Base-by-base conservation (phyloP, 1,139 yeast species). In the Diutina catenulata region DNA sequence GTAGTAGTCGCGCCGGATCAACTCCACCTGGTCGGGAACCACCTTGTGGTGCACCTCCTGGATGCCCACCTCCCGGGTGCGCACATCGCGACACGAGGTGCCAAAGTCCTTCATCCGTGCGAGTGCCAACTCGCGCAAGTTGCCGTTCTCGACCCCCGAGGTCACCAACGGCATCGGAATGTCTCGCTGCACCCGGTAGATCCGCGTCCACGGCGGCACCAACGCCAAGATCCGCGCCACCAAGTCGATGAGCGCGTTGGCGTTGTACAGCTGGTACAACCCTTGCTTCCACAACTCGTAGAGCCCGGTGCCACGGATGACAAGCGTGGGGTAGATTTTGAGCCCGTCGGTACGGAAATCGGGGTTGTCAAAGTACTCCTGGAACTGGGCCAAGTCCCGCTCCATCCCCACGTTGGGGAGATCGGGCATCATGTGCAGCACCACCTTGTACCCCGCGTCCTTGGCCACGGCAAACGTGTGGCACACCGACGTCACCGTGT, bases 391-490 rank as follows among this genome's bases (percentile, higher is more conserved):
- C 47, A 91, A 65, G 57, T 91, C 99, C 57, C 99, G 74, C 61
- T 91, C 98, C 95, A 88, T 84, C 13, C 98, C 98, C 40, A 91
- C 96, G 52, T 91, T 91, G 15, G 99, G 99, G 50, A 91, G 68
- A 66, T 91, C 98, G 15, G 99, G 99, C 99, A 91, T 91, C 99
- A 91, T 91, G 62, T 91, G 99, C 47, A 94, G 80, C 23, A 91
- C 98, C 39, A 91, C 94, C 59, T 91, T 91, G 61, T 88, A 91
- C 5, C 99, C 99, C 0, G 98, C 94, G 59, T 91, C 99, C 56
- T 91, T 91, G 19, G 98, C 95, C 36, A 83, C 76, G 1, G 87
- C 87, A 64, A 91, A 91, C 0, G 98, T 91, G 54, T 91, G 94
- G 59, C 95, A 84, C 2, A 91, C 99, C 2, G 98, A 77, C 56